Evolutionary conservation across 192 early-diverging fungal species (phyloP), one percentile per base, ranked within the genome.

Genomic region (Spinellus fusiger): DNA sequence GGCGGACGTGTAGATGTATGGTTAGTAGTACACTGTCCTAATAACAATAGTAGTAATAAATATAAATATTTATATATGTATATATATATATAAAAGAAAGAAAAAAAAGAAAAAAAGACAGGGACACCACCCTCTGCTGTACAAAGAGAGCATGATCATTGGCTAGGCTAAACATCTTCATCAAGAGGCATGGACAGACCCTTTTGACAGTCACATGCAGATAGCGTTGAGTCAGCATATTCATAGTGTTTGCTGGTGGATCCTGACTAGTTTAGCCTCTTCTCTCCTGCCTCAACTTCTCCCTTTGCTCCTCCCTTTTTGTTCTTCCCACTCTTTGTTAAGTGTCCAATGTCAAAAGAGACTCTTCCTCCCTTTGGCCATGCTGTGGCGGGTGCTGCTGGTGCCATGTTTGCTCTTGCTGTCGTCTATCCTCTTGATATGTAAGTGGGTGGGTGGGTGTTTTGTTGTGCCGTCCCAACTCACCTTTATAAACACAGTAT

Each of bases 371-470:
- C 95, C 25, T 77, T 96, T 47, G 93, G 89, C 18, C 90, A 99
- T 70, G 96, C 96, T 7, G 80, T 90, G 35, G 86, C 96, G 15
- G 96, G 96, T 13, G 86, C 95, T 9, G 78, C 88, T 28, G 93
- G 95, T 53, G 92, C 95, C 16, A 89, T 93, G 63, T 88, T 96
- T 52, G 94, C 96, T 16, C 84, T 96, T 66, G 77, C 88, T 23
- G 75, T 93, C 40, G 90, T 93, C 35, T 99, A 96, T 76, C 96
- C 96, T 13, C 84, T 98, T 25, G 96, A 99, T 73, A 96, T 94
- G 91, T 94, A 79, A 76, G 85, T 76, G 47, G 15, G 4, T 31
- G 18, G 22, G 8, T 16, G 46, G n/a, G 6, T 37, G 29, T 37
- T n/a, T 53, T 22, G n/a, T 61, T 16, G 9, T 27, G 5, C 16